Percentiles rank a stretch among this genome's conserved stretches.
phyloP scores from a whole-genome alignment of 2,329 filamentous ascomycete genomes.

The Calonectria pauciramosa region DNA sequence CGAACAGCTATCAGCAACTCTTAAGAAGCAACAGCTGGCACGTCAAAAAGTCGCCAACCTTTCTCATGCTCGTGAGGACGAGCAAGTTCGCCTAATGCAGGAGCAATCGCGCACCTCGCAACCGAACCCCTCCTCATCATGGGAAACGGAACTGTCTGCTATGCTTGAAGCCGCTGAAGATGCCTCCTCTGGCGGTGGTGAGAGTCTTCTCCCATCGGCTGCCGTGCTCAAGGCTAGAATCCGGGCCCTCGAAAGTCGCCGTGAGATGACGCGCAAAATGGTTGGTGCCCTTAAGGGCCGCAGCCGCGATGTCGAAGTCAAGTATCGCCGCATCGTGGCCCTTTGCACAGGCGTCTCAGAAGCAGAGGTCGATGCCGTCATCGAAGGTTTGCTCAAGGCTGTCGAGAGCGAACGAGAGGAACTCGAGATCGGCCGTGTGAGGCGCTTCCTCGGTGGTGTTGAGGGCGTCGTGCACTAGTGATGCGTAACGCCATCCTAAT shows the following conservation, averaged over 20 bases:
- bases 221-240: conserved; percentile 76
- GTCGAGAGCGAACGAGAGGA: conserved; percentile 89
- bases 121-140: conserved; percentile 62
- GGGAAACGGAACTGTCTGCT: conserved; percentile 67
- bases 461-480: conserved; percentile 70
- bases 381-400: conserved; percentile 85
- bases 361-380: conserved; percentile 81
- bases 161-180: conserved; percentile 61
- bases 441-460: conserved; percentile 84
- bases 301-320: conserved; percentile 86
- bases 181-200: conserved; percentile 46
- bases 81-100: conserved; percentile 66
- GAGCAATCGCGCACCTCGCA: conserved; percentile 56
- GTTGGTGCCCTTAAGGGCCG: conserved; percentile 81
- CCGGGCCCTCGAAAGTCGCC: conserved; percentile 78
- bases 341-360: conserved; percentile 87
- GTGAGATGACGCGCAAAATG: conserved; percentile 75
- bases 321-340: conserved; percentile 90
- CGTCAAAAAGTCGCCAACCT: conserved; percentile 84
- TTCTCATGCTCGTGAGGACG: conserved; percentile 78
- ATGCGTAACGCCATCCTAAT: conserved; percentile 5
- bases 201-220: conserved; percentile 67
- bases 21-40: conserved; percentile 75
- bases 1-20: conserved; percentile 76
- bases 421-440: conserved; percentile 81